Conservation (phyloP, 805 yeast species). For the Yamadazyma insecticola region DNA sequence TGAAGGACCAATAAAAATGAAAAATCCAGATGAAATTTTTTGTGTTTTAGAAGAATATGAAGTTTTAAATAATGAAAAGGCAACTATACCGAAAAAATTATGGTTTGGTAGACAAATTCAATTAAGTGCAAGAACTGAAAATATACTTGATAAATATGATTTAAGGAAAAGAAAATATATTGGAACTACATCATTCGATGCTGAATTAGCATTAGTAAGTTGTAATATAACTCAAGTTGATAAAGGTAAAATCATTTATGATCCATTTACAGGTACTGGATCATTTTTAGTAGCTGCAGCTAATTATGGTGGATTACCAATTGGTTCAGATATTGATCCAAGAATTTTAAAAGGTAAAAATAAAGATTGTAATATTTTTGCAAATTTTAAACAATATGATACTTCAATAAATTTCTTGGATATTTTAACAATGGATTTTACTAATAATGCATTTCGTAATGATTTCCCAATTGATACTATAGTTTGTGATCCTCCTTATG, state of each 20-base stretch:
- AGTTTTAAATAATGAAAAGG: slow-evolving; percentile 43
- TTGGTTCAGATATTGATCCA: slow-evolving; percentile 91
- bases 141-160: slow-evolving; percentile 72
- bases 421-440: slow-evolving; percentile 88
- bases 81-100: slow-evolving; percentile 46
- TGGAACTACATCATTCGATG: slow-evolving; percentile 96
- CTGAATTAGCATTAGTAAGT: slow-evolving; percentile 82
- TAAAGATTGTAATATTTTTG: slow-evolving; percentile 43
- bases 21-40: slow-evolving; percentile 66
- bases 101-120: slow-evolving; percentile 77
- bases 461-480: slow-evolving; percentile 69
- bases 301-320: slow-evolving; percentile 69
- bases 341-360: slow-evolving; percentile 70
- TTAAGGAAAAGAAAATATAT: slow-evolving; percentile 78
- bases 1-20: slow-evolving; percentile 74
- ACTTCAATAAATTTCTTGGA: slow-evolving; percentile 60
- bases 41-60: slow-evolving; percentile 72
- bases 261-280: slow-evolving; percentile 97
- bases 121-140: slow-evolving; percentile 55
- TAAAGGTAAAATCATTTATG: slow-evolving; percentile 67
- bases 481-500: slow-evolving; percentile 96
- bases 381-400: slow-evolving; percentile 74
- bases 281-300: slow-evolving; percentile 88
- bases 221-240: slow-evolving; percentile 80
- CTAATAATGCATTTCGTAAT: slow-evolving; percentile 74